phyloP scores from a whole-genome alignment of 768 basidiomycete species.

The Agaricus subrufescens region DNA sequence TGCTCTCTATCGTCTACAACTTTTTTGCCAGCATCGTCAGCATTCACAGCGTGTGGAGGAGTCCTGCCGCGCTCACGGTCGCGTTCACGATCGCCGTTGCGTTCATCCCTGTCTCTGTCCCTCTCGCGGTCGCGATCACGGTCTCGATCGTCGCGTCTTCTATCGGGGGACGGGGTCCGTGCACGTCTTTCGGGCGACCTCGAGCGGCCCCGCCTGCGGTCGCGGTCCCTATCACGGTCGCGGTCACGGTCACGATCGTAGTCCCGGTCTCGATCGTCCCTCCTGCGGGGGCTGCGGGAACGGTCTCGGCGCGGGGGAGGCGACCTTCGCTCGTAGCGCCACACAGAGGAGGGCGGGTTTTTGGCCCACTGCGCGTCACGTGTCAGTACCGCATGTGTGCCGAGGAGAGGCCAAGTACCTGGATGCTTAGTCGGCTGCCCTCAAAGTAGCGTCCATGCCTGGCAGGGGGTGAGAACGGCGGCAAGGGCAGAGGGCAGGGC shows the following conservation, averaged over 20 bases:
- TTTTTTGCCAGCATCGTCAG: slow-evolving; percentile 13
- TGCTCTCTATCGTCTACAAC: slow-evolving; percentile 23
- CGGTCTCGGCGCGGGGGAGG: slow-evolving; percentile 23
- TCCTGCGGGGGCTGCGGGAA: slow-evolving; percentile 24
- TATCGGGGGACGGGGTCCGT: slow-evolving; percentile 20
- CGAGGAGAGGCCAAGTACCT: slow-evolving; percentile 17
- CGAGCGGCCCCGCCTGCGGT: slow-evolving; percentile 15
- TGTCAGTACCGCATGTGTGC: neutral
- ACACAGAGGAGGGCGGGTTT: slow-evolving; percentile 33
- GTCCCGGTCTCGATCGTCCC: slow-evolving; percentile 20
- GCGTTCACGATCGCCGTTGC: slow-evolving; percentile 37
- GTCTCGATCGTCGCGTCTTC: slow-evolving; percentile 19
- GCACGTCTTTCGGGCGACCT: slow-evolving; percentile 9
- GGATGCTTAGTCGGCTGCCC: slow-evolving; percentile 31
- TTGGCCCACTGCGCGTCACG: slow-evolving; percentile 29
- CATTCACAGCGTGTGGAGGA: slow-evolving; percentile 8
- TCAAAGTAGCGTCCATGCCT: slow-evolving; percentile 36
- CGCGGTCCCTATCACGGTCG: slow-evolving; percentile 19
- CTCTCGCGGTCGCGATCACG: slow-evolving; percentile 22
- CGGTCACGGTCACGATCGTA: slow-evolving; percentile 18
- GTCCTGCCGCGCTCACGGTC: slow-evolving; percentile 19
- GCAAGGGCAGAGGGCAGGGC: neutral
- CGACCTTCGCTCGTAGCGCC: slow-evolving; percentile 29
- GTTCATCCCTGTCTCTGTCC: slow-evolving; percentile 43
- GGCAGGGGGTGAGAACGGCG: neutral